Percentiles rank a stretch among this genome's conserved stretches.
phyloP scores from a whole-genome alignment of 352 stramenopile genomes.

The Saprolegnia diclina region DNA sequence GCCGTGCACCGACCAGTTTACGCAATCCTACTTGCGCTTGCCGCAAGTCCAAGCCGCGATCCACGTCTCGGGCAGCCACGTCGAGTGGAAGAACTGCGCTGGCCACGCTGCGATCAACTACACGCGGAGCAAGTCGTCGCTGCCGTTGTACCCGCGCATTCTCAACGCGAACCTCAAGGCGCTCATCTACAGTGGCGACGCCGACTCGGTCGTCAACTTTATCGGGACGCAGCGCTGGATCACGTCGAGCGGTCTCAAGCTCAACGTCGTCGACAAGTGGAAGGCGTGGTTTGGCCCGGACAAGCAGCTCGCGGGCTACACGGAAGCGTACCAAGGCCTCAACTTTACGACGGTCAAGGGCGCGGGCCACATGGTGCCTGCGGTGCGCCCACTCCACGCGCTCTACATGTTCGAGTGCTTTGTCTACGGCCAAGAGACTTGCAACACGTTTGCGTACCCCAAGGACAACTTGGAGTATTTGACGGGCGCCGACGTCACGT shows the following conservation, averaged over 20 bases:
- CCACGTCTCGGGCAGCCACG: conserved; percentile 41
- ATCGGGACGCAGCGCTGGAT: conserved; percentile 61
- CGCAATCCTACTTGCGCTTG: conserved; percentile 43
- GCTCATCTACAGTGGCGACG: conserved; percentile 63
- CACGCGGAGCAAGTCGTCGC: conserved; percentile 39
- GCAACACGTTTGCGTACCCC: conserved; percentile 47
- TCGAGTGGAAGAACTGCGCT: conserved; percentile 52
- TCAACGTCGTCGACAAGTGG: conserved; percentile 42
- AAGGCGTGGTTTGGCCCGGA: conserved; percentile 51
- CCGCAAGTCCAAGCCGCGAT: conserved; percentile 48
- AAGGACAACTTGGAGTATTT: conserved; percentile 39
- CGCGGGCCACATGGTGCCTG: conserved; percentile 81
- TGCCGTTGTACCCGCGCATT: conserved; percentile 56
- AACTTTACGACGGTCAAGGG: conserved; percentile 88
- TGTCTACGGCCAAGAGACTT: conserved; percentile 33
- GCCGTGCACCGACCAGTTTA: conserved; percentile 54
- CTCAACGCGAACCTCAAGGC: conserved; percentile 36
- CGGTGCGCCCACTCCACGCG: conserved; percentile 20
- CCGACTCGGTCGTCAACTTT: conserved; percentile 72
- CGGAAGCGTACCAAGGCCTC: conserved; percentile 72
- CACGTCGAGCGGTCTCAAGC: conserved; percentile 42
- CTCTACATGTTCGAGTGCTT: conserved; percentile 30
- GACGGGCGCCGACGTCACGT: not conserved
- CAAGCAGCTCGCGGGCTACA: conserved; percentile 75
- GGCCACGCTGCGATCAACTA: conserved; percentile 41